phyloP scores from a whole-genome alignment of 139 green algal species.

The Pedinophyceae sp. region DNA sequence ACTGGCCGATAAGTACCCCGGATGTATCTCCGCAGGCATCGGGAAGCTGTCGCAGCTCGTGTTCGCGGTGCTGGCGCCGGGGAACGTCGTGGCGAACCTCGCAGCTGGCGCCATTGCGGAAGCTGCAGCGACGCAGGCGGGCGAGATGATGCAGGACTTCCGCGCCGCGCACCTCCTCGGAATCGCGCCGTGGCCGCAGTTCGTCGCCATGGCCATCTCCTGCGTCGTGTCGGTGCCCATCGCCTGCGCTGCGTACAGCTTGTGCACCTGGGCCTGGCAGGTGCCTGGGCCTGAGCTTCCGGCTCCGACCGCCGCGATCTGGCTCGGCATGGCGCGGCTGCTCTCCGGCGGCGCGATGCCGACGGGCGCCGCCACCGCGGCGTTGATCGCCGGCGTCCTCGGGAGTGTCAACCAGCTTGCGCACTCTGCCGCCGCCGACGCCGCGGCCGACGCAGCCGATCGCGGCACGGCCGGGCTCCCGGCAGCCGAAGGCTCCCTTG shows the following conservation, averaged over 20 bases:
- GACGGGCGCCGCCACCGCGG: neutral
- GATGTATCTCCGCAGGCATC: too few species aligned
- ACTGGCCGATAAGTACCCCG: too few species aligned
- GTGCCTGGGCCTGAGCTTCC: constrained; percentile 22
- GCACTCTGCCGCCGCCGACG: too few species aligned
- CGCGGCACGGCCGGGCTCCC: too few species aligned
- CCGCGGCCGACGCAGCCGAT: too few species aligned
- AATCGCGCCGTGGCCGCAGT: constrained; percentile 16
- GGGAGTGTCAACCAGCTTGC: too few species aligned
- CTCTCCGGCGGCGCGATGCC: constrained; percentile 25
- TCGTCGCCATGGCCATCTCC: constrained; percentile 32
- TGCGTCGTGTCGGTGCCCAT: constrained; percentile 16
- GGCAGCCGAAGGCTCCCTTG: too few species aligned
- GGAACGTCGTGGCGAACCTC: constrained; percentile 29
- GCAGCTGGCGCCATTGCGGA: constrained; percentile 39
- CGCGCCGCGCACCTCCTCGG: constrained; percentile 36
- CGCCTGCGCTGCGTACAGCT: constrained; percentile 21
- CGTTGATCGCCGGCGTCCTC: neutral
- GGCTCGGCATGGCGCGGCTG: constrained; percentile 40
- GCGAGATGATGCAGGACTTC: constrained; percentile 55
- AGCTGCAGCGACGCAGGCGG: constrained; percentile 35
- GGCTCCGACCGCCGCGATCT: constrained; percentile 29
- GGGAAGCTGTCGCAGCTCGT: constrained; percentile 37
- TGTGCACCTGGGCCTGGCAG: constrained; percentile 25
- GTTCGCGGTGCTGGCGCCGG: constrained; percentile 35